Evolutionary conservation across 257 asterid species (phyloP).

Genomic region (Leonotis leonurus): DNA sequence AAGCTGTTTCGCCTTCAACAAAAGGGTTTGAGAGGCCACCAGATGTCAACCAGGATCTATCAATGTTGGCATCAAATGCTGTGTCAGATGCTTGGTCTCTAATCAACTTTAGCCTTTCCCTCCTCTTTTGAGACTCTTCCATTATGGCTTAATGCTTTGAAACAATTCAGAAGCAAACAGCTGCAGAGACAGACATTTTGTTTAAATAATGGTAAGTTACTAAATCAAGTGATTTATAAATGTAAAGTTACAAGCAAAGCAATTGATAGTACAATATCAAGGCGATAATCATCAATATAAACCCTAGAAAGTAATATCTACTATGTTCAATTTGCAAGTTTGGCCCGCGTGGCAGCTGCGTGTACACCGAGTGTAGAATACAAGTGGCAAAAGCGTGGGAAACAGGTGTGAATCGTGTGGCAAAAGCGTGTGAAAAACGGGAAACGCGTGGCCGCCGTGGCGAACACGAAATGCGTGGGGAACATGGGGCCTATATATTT

Average conservation of each 20-base stretch:
- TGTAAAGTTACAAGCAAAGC: not conserved
- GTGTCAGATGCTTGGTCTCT: constrained; percentile 49
- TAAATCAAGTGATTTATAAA: not conserved
- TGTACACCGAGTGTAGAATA: too few species aligned
- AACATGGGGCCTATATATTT: too few species aligned
- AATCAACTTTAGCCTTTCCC: constrained; percentile 68
- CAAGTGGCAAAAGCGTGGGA: too few species aligned
- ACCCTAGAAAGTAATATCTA: not conserved
- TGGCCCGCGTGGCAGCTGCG: too few species aligned
- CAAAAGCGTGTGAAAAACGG: too few species aligned
- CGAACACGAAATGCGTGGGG: too few species aligned
- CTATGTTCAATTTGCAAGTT: not conserved
- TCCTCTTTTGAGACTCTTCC: constrained; percentile 81
- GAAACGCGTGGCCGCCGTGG: too few species aligned
- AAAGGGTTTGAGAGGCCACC: constrained; percentile 61
- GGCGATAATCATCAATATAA: not conserved
- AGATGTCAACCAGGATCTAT: too few species aligned
- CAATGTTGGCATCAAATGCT: constrained; percentile 16
- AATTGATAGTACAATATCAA: not conserved
- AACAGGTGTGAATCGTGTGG: too few species aligned
- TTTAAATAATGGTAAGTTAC: too few species aligned
- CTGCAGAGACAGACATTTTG: constrained; percentile 16
- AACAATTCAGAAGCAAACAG: constrained; percentile 5
- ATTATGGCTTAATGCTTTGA: constrained; percentile 21
- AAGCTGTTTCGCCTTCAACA: constrained; percentile 29